These are phyloP conservation scores for Trypanosoma platydactyli DNA, from an alignment of 208 protist genomes.

Conservation along the genomic window DNA sequence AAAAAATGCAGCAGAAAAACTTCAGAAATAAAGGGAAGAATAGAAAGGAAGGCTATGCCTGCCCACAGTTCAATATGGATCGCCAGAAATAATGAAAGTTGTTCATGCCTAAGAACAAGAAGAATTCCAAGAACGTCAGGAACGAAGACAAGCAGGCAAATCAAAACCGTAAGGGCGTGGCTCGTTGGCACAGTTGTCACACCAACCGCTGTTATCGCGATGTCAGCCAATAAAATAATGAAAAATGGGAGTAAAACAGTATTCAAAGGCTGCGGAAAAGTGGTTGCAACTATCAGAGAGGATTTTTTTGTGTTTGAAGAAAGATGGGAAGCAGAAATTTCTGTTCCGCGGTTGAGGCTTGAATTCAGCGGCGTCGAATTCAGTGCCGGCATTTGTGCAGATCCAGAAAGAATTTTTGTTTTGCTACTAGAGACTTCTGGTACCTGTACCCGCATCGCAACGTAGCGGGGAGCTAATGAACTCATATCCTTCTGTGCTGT, in stretches of 20 bases:
- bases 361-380: constrained; percentile 19
- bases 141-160: constrained; percentile 43
- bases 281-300: constrained; percentile 46
- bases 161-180: constrained; percentile 39
- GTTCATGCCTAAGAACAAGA: constrained; percentile 49
- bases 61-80: constrained; percentile 67
- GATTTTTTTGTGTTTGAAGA: constrained; percentile 17
- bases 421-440: constrained; percentile 36
- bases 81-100: constrained; percentile 46
- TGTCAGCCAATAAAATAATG: constrained; percentile 55
- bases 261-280: constrained; percentile 42
- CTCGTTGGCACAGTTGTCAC: constrained; percentile 35
- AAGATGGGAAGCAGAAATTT: constrained; percentile 1
- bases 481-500: constrained; percentile 28
- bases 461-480: constrained; percentile 48
- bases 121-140: constrained; percentile 51
- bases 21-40: constrained; percentile 56
- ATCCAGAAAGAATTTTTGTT: constrained; percentile 59
- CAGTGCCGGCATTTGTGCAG: constrained; percentile 25
- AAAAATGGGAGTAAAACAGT: constrained; percentile 44
- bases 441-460: constrained; percentile 48
- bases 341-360: constrained; percentile 39
- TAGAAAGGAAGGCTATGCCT: constrained; percentile 47
- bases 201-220: constrained; percentile 48
- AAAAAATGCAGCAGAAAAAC: constrained; percentile 69